Conservation (phyloP, 176 grass and related monocot species). For the Miscanthus lutarioriparius region DNA sequence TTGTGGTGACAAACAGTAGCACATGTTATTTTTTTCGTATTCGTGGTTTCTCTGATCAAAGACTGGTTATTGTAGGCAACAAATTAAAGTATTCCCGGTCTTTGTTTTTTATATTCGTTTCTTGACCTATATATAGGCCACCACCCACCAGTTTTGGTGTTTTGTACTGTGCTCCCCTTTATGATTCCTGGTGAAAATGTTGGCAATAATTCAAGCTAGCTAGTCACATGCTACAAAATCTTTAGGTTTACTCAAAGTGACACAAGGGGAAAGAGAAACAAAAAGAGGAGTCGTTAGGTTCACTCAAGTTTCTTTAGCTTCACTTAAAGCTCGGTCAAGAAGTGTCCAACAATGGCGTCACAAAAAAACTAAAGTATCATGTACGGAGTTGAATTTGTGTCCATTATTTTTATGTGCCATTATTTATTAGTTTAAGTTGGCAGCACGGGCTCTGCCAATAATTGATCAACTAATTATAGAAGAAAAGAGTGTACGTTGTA, state of each 20-base stretch:
- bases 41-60: no score
- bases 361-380: background rate
- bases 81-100: background rate
- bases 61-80: background rate
- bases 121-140: background rate
- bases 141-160: background rate
- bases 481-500: background rate
- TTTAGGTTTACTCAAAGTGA: slow-evolving; percentile 23
- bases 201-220: background rate
- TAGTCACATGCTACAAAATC: background rate
- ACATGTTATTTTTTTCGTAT: background rate
- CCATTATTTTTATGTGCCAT: background rate
- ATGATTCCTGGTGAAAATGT: background rate
- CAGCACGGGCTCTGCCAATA: background rate
- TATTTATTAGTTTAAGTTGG: background rate
- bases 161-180: background rate
- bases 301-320: background rate
- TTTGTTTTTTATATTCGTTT: background rate
- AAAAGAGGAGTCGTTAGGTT: background rate
- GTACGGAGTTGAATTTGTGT: background rate
- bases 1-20: background rate
- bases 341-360: background rate
- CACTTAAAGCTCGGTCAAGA: background rate
- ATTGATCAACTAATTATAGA: background rate
- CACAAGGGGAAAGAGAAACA: background rate